Percentiles rank a stretch among this genome's conserved stretches.
Conservation (phyloP, 345 rosid genomes). For the Populus alba region DNA sequence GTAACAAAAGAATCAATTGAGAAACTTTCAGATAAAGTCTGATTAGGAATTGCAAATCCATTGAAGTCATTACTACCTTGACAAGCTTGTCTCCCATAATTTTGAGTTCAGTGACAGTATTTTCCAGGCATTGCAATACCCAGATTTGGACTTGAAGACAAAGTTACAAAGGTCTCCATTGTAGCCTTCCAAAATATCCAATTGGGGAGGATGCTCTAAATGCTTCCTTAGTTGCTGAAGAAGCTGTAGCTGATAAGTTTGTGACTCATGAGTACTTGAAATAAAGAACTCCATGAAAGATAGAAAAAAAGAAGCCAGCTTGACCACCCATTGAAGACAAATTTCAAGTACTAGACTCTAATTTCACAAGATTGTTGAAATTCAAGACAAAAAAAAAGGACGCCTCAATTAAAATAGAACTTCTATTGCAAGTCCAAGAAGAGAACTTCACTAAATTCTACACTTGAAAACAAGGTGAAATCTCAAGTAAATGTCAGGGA, state of each 20-base stretch:
- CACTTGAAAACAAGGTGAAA: slow-evolving; percentile 2
- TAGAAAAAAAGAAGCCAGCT: slow-evolving; percentile 33
- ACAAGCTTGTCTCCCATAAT: slow-evolving; percentile 69
- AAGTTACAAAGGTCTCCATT: slow-evolving; percentile 61
- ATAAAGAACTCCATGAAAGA: slow-evolving; percentile 43
- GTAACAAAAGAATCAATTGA: slow-evolving; percentile 78
- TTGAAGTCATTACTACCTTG: slow-evolving; percentile 49
- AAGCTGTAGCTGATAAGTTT: slow-evolving; percentile 56
- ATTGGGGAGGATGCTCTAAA: slow-evolving; percentile 68
- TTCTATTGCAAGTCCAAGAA: slow-evolving; percentile 1
- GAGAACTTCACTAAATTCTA: slow-evolving; percentile 8
- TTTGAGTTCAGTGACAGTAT: slow-evolving; percentile 68
- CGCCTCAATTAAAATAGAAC: slow-evolving; percentile 7
- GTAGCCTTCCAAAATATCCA: slow-evolving; percentile 61
- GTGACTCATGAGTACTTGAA: slow-evolving; percentile 50
- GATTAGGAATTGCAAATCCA: slow-evolving; percentile 57
- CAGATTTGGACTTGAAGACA: slow-evolving; percentile 54
- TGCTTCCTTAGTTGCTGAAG: slow-evolving; percentile 77
- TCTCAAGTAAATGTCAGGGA: slow-evolving; percentile 14
- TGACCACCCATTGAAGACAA: slow-evolving; percentile 37
- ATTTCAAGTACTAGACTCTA: slow-evolving; percentile 19
- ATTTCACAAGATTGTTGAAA: slow-evolving; percentile 4
- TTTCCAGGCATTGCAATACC: slow-evolving; percentile 60
- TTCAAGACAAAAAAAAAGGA: slow-evolving; percentile 18
- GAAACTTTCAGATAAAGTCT: slow-evolving; percentile 68